Conservation (phyloP, 192 early-diverging fungal genomes). For the Coemansia sp. region DNA sequence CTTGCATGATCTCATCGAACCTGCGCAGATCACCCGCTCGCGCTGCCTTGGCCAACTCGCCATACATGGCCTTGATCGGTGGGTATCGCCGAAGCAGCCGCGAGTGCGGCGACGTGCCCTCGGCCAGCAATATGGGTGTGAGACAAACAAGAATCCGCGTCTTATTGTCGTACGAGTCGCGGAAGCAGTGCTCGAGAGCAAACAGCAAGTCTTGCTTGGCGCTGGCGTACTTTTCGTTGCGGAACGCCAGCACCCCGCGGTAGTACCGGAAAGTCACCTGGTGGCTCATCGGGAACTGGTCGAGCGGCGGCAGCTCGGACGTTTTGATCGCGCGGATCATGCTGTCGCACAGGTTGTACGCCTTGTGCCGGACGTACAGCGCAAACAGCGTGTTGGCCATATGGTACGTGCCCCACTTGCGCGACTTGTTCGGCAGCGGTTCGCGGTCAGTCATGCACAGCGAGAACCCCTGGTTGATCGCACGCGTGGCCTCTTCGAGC, state of each 20-base stretch:
- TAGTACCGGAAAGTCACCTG: slow-evolving; percentile 85
- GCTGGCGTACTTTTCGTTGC: slow-evolving; percentile 71
- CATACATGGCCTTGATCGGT: slow-evolving; percentile 58
- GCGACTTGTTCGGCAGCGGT: slow-evolving; percentile 47
- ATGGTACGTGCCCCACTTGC: slow-evolving; percentile 92
- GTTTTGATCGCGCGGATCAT: slow-evolving; percentile 69
- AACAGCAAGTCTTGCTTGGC: slow-evolving; percentile 52
- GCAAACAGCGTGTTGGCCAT: slow-evolving; percentile 82
- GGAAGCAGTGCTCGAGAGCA: slow-evolving; percentile 47
- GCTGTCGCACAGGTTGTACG: slow-evolving; percentile 76
- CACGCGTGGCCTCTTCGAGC: slow-evolving; percentile 80
- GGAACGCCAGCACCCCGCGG: slow-evolving; percentile 80
- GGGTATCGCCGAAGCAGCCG: slow-evolving; percentile 62
- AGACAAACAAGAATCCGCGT: slow-evolving; percentile 79
- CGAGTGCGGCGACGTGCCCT: slow-evolving; percentile 65
- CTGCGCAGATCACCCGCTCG: slow-evolving; percentile 63
- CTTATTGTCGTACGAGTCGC: slow-evolving; percentile 35
- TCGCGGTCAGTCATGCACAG: slow-evolving; percentile 79
- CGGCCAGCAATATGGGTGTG: slow-evolving; percentile 71
- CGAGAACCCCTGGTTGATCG: slow-evolving; percentile 86
- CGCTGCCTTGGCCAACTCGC: slow-evolving; percentile 61
- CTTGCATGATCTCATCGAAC: slow-evolving; percentile 66
- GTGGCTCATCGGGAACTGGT: slow-evolving; percentile 78
- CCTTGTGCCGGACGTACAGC: slow-evolving; percentile 76
- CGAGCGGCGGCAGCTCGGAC: slow-evolving; percentile 69